These are phyloP conservation scores for Willaertia magna DNA, from an alignment of 208 protist species.

Conservation along the genomic window DNA sequence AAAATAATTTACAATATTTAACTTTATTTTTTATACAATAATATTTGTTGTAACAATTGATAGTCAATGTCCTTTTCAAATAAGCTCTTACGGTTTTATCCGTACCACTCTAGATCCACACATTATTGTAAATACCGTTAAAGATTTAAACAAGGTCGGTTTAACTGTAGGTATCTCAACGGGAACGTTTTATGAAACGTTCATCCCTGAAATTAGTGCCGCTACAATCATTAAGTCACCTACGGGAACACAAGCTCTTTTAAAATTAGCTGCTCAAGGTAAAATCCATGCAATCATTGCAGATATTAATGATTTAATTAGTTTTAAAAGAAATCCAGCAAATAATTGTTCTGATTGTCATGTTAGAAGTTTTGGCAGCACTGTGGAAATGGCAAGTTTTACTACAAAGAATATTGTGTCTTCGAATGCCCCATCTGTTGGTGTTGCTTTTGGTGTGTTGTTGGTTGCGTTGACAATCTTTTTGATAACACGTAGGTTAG, in stretches of 20 bases:
- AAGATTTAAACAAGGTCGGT: neutral
- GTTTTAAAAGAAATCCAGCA: neutral
- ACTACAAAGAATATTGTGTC: neutral
- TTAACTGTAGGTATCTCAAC: neutral
- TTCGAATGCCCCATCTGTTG: too few species aligned
- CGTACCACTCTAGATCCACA: neutral
- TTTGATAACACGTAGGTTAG: too few species aligned
- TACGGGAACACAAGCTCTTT: neutral
- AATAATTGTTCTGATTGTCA: neutral
- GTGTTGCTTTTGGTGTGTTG: too few species aligned
- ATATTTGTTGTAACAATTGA: neutral
- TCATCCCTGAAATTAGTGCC: neutral
- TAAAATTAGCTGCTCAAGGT: neutral
- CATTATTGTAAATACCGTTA: neutral
- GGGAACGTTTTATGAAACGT: neutral
- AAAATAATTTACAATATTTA: too few species aligned
- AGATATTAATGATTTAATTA: neutral
- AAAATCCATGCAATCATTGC: neutral
- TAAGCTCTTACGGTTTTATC: neutral
- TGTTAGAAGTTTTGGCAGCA: neutral
- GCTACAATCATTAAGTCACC: neutral
- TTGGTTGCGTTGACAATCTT: too few species aligned
- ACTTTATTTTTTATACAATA: neutral
- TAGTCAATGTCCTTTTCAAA: neutral
- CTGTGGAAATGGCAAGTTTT: neutral